These are phyloP conservation scores for Hypoxylon fuscum DNA, from an alignment of 495 filamentous ascomycete species.

Conservation along the genomic window DNA sequence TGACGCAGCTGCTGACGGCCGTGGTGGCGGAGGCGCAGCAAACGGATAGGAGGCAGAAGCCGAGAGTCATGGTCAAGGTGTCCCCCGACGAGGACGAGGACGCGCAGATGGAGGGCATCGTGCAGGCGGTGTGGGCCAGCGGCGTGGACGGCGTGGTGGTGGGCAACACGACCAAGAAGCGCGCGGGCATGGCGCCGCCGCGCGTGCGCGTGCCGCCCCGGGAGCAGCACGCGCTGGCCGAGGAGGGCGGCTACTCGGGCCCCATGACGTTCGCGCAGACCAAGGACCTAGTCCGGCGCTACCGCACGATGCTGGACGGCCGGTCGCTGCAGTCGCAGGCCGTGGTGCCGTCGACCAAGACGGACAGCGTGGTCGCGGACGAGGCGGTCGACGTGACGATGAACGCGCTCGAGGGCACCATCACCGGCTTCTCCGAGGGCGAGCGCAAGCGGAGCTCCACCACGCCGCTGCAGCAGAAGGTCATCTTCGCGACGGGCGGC, in stretches of 20 bases:
- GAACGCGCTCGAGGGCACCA: constrained; percentile 42
- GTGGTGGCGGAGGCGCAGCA: constrained; percentile 80
- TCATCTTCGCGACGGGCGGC: constrained; percentile 91
- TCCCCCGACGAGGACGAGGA: constrained; percentile 91
- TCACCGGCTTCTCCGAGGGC: constrained; percentile 36
- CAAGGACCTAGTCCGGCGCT: constrained; percentile 76
- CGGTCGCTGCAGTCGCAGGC: constrained; percentile 50
- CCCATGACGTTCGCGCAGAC: constrained; percentile 86
- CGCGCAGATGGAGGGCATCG: constrained; percentile 84
- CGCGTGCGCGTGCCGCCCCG: constrained; percentile 68
- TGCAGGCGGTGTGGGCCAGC: constrained; percentile 80
- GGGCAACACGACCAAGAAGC: constrained; percentile 92
- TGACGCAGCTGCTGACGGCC: constrained; percentile 79
- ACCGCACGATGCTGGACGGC: constrained; percentile 76
- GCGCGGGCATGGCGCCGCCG: constrained; percentile 72
- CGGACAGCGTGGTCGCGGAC: constrained; percentile 37
- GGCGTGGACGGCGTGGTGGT: constrained; percentile 96
- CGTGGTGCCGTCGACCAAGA: constrained; percentile 36
- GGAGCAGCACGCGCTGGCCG: constrained; percentile 72
- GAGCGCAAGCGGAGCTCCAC: constrained; percentile 27
- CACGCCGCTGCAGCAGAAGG: constrained; percentile 63
- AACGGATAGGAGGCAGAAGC: constrained; percentile 74
- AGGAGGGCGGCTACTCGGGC: constrained; percentile 90
- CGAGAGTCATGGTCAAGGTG: constrained; percentile 95
- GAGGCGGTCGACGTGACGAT: constrained; percentile 43